Evolutionary conservation across 1,284 basidiomycete species (phyloP).

Genomic region (Apiotrichum montevideense): DNA sequence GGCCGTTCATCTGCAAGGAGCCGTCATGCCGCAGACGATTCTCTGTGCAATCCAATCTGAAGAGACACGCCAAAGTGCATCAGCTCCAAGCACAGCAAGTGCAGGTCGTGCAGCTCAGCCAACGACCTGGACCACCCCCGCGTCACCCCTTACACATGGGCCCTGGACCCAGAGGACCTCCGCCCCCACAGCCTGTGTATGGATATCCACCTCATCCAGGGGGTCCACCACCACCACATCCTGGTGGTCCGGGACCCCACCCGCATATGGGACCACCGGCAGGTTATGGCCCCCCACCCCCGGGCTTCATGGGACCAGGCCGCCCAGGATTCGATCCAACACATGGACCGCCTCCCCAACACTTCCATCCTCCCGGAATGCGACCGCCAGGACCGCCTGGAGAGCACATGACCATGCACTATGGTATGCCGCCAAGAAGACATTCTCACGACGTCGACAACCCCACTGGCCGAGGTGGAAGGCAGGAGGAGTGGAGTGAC

Average conservation of each 20-base stretch:
- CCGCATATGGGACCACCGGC: constrained; percentile 9
- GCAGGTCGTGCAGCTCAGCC: constrained; percentile 8
- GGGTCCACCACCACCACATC: background rate
- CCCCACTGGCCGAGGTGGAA: background rate
- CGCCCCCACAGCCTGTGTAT: background rate
- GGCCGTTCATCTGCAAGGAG: constrained; percentile 40
- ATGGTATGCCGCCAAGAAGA: background rate
- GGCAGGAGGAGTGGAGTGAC: constrained; percentile 6
- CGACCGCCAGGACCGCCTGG: constrained; percentile 1
- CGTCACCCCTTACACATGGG: constrained; percentile 5
- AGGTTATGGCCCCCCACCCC: constrained; percentile 8
- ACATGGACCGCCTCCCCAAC: constrained; percentile 3
- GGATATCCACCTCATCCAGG: constrained; percentile 5
- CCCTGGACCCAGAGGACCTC: background rate
- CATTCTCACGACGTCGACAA: constrained; percentile 8
- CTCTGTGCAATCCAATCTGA: constrained; percentile 45
- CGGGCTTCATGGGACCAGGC: constrained; percentile 3
- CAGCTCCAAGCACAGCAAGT: constrained; percentile 21
- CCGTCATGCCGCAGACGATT: constrained; percentile 38
- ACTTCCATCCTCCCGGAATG: constrained; percentile 2
- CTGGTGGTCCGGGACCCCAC: background rate
- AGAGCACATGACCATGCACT: background rate
- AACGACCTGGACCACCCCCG: background rate
- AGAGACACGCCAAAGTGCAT: constrained; percentile 43
- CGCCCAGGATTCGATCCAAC: constrained; percentile 4